Percentiles rank a stretch among this genome's conserved stretches.
Evolutionary conservation across 306 rosid genomes (phyloP).

Genomic region (Dryas drummondii): DNA sequence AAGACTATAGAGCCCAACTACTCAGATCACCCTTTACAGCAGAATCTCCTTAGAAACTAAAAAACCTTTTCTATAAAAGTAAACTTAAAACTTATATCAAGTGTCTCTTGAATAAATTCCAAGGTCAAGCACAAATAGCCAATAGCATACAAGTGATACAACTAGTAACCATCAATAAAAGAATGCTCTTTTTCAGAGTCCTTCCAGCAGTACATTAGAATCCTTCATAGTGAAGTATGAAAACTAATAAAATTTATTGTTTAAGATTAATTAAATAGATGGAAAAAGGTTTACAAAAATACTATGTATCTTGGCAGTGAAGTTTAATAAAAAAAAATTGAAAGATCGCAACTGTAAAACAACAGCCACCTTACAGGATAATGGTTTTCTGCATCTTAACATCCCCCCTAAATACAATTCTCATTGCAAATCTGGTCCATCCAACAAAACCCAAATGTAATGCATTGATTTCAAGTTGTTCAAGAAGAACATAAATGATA

Average conservation of each 20-base stretch:
- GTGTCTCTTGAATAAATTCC: not conserved
- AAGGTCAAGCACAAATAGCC: not conserved
- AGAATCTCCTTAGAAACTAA: not conserved
- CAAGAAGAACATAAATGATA: not conserved
- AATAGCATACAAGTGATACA: not conserved
- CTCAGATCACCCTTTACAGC: not conserved
- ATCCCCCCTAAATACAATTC: slow-evolving; percentile 6
- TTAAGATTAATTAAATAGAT: not conserved
- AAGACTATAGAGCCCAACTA: not conserved
- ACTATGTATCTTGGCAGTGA: not conserved
- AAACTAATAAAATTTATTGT: not conserved
- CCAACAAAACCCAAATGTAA: slow-evolving; percentile 9
- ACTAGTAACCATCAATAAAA: not conserved
- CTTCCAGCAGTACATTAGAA: not conserved
- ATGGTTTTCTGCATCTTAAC: slow-evolving; percentile 2
- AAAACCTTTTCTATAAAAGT: not conserved
- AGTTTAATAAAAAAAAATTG: not conserved
- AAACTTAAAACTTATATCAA: not conserved
- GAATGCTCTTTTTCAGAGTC: not conserved
- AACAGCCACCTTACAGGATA: slow-evolving; percentile 11
- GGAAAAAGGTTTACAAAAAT: not conserved
- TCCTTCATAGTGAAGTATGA: not conserved
- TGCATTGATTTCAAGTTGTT: not conserved
- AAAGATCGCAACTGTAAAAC: not conserved
- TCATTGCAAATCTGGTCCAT: slow-evolving; percentile 9